phyloP scores from a whole-genome alignment of 2,329 filamentous ascomycete species.

The Knufia petricola region DNA sequence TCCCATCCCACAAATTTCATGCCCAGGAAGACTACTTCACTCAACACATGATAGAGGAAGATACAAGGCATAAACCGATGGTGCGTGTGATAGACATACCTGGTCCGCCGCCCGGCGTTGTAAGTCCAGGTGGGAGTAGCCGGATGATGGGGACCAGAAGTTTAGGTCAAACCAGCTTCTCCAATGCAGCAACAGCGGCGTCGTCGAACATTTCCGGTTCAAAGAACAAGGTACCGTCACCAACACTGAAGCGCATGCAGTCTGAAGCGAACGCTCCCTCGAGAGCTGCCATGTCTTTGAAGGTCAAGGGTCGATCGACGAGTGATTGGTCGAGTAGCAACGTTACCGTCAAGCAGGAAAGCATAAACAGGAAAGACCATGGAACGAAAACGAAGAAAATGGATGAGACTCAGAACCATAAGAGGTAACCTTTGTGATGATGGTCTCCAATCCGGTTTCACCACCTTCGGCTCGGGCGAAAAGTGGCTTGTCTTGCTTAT shows the following conservation, averaged over 20 bases:
- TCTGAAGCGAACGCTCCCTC: neutral
- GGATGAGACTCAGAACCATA: too few species aligned
- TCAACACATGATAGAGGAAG: neutral
- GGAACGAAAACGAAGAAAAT: too few species aligned
- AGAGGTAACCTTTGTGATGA: too few species aligned
- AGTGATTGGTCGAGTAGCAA: conserved; percentile 6
- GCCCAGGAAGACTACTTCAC: conserved; percentile 8
- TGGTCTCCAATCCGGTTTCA: too few species aligned
- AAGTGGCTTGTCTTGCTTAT: too few species aligned
- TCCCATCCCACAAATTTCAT: neutral
- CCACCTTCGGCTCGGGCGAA: too few species aligned
- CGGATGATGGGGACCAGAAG: neutral
- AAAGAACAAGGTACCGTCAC: neutral
- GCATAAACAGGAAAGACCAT: neutral
- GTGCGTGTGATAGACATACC: conserved; percentile 9
- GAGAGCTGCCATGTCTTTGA: neutral
- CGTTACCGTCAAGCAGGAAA: neutral
- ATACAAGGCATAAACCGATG: neutral
- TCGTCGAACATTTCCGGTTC: neutral
- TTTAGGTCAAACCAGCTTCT: neutral
- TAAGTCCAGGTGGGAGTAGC: neutral
- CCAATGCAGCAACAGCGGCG: neutral
- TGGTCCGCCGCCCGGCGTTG: conserved; percentile 8
- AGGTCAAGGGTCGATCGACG: conserved; percentile 1
- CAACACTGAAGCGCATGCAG: neutral